Evolutionary conservation across 2,329 filamentous ascomycete species (phyloP).

Genomic region (Penicillium sp.): DNA sequence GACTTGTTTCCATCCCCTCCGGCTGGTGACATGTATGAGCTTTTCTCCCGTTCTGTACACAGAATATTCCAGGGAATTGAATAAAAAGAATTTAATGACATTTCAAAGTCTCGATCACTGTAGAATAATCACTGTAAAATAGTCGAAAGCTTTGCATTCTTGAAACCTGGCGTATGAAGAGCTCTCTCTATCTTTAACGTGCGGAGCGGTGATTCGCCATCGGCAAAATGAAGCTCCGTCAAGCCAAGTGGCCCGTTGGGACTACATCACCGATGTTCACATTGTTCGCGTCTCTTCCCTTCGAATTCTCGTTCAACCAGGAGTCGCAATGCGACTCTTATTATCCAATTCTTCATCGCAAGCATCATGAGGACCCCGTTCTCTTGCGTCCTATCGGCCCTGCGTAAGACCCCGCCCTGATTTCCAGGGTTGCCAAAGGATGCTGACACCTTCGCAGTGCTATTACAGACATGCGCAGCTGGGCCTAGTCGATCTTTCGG

Average conservation of each 20-base stretch:
- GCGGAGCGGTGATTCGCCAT: conserved; percentile 18
- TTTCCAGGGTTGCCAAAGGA: conserved; percentile 1
- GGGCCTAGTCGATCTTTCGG: conserved; percentile 23
- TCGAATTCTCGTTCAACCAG: background rate
- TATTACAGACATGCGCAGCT: conserved; percentile 29
- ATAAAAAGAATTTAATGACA: conserved; percentile 22
- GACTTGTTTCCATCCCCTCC: conserved; percentile 19
- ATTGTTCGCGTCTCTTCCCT: background rate
- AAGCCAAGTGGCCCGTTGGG: conserved; percentile 37
- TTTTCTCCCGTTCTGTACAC: conserved; percentile 32
- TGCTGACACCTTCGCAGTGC: conserved; percentile 30
- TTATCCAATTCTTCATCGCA: conserved; percentile 15
- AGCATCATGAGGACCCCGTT: conserved; percentile 36
- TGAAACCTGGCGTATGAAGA: background rate
- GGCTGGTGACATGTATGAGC: conserved; percentile 12
- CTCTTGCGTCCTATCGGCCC: conserved; percentile 33
- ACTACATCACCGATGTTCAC: conserved; percentile 19
- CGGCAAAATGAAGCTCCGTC: conserved; percentile 38
- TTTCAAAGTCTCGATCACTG: background rate
- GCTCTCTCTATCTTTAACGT: background rate
- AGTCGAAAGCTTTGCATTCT: background rate
- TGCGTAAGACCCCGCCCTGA: conserved; percentile 27
- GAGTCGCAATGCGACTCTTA: conserved; percentile 36
- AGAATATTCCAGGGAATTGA: conserved; percentile 20
- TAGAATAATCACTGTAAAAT: background rate